phyloP scores from a whole-genome alignment of 192 early-diverging fungal species.

The Linnemannia exigua region DNA sequence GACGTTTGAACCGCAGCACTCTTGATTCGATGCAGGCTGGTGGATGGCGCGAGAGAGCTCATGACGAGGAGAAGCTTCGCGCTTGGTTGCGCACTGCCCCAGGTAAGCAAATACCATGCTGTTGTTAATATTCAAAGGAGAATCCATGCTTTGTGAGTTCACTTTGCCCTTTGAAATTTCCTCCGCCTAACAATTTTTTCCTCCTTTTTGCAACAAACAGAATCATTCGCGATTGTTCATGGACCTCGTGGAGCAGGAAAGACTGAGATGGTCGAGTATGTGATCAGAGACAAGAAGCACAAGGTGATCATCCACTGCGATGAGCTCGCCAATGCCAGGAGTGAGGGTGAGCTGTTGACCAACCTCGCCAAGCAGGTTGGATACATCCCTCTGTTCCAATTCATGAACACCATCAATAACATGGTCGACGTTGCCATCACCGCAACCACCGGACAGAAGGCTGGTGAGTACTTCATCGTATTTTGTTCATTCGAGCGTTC shows the following conservation, averaged over 20 bases:
- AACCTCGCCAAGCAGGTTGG: conserved; percentile 87
- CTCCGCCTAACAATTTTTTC: not conserved
- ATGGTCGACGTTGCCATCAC: conserved; percentile 87
- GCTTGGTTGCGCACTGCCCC: conserved; percentile 70
- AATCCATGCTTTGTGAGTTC: too few species aligned
- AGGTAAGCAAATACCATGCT: conserved; percentile 51
- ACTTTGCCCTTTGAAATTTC: not conserved
- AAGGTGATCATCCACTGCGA: conserved; percentile 87
- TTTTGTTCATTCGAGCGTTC: not conserved
- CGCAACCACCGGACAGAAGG: conserved; percentile 90
- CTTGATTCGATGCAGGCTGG: conserved; percentile 40
- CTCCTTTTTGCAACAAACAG: conserved; percentile 31
- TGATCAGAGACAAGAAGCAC: conserved; percentile 75
- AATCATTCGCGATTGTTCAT: conserved; percentile 87
- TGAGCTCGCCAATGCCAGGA: conserved; percentile 79
- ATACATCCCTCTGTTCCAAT: conserved; percentile 93
- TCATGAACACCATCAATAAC: conserved; percentile 78
- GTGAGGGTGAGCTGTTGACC: conserved; percentile 80
- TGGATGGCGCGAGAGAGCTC: conserved; percentile 70
- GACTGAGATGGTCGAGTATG: conserved; percentile 78
- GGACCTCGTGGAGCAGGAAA: conserved; percentile 93
- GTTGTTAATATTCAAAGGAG: too few species aligned
- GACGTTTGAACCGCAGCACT: conserved; percentile 45
- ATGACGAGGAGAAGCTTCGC: conserved; percentile 66
- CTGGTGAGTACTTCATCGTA: conserved; percentile 57